Evolutionary conservation across 495 filamentous ascomycete genomes (phyloP).

Genomic region (Podospora bellae-mahoneyi): DNA sequence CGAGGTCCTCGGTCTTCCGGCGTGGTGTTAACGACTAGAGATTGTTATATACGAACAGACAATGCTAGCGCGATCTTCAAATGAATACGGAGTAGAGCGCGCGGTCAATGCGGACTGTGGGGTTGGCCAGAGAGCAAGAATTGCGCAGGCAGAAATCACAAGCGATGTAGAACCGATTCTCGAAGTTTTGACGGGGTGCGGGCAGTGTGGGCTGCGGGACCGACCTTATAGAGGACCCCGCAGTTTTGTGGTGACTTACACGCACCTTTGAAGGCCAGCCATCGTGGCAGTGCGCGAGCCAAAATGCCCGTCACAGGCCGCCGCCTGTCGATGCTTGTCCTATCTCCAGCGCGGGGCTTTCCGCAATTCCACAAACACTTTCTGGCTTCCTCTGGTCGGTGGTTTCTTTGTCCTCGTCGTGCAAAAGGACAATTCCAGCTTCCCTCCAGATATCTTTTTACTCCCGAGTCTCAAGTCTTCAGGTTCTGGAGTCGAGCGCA

Average conservation of each 20-base stretch:
- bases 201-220: neutral
- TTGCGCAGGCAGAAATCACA: neutral
- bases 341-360: neutral
- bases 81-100: no score
- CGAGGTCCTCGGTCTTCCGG: neutral
- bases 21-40: neutral
- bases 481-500: neutral
- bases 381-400: neutral
- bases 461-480: neutral
- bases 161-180: neutral
- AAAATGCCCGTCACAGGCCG: conserved; percentile 5
- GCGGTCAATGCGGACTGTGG: neutral
- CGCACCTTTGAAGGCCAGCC: neutral
- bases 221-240: conserved; percentile 6
- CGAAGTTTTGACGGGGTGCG: neutral
- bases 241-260: neutral
- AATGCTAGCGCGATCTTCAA: neutral
- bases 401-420: neutral
- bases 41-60: neutral
- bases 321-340: neutral
- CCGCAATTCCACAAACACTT: neutral
- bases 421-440: neutral
- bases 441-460: neutral
- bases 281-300: conserved; percentile 10
- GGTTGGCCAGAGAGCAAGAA: neutral